Base-by-base conservation (phyloP, 352 stramenopile species). In the Phytopythium oedochilum region DNA sequence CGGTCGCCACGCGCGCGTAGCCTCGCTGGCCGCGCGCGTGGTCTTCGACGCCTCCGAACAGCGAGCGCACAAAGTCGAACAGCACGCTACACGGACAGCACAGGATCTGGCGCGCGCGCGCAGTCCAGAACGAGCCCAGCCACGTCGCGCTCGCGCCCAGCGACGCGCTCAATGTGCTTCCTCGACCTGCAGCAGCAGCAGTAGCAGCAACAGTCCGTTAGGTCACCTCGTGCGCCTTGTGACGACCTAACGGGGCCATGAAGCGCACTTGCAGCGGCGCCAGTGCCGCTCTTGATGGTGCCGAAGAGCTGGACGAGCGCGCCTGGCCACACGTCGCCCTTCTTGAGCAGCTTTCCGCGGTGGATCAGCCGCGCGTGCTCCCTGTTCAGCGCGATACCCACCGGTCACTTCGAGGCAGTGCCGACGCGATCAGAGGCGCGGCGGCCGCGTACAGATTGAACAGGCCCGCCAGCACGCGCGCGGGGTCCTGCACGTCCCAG, bases 301-400 rank as follows among this genome's bases (percentile, higher is more conserved):
- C 84, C 84, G 56, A 94, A 88, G 50, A 94, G 75, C 75, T 94
- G 84, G 38, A 94, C 82, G 22, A 89, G 73, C 0, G 78, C 75
- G 28, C 84, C 81, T 15, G 84, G 84, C 84, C 84, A 94, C 17
- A 92, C 74, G 31, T 94, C 84, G 0, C 79, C 82, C 45, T 82
- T 90, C 69, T 91, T 89, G 34, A 94, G 66, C 35, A 94, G 44
- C 69, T 91, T 92, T 15, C 84, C 84, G 29, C 81, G 73, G 55
- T 94, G 74, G 34, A 94, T 88, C 18, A 94, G 59, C 29, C 79
- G 71, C 38, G 84, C 81, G 23, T 90, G 78, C 29, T 92, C 70
- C 25, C 83, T 93, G 28, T 52, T 22, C 20, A 60, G 14, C 29
- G 29, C 17, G n/a, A n/a, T n/a, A n/a, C n/a, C n/a, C n/a, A n/a